These are phyloP conservation scores for Aspergillus piperis DNA, from an alignment of 2,329 filamentous ascomycete species.

Conservation along the genomic window DNA sequence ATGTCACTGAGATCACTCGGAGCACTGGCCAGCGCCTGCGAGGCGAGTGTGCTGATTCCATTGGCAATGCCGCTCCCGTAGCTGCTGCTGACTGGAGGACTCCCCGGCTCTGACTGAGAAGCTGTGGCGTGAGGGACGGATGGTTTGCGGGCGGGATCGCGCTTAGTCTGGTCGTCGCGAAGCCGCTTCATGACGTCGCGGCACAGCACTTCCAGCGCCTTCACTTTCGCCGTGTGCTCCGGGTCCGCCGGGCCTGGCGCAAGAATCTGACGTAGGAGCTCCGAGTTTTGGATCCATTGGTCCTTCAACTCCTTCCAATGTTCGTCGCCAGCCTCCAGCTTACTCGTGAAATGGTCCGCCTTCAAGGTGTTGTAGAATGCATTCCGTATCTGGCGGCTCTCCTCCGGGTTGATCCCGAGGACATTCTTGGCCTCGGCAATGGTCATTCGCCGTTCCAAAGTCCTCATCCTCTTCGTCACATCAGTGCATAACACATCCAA, in stretches of 20 bases:
- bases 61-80: conserved; percentile 36
- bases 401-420: conserved; percentile 68
- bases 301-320: conserved; percentile 72
- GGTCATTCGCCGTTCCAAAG: conserved; percentile 65
- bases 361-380: conserved; percentile 67
- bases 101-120: conserved; percentile 24
- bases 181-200: conserved; percentile 77
- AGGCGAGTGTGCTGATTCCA: conserved; percentile 47
- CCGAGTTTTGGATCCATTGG: conserved; percentile 64
- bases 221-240: conserved; percentile 57
- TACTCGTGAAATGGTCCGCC: conserved; percentile 68
- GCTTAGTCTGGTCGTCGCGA: conserved; percentile 65
- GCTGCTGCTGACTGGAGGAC: conserved; percentile 25
- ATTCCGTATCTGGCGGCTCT: conserved; percentile 65
- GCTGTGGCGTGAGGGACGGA: conserved; percentile 26
- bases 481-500: conserved; percentile 79
- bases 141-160: conserved; percentile 51
- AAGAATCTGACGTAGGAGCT: conserved; percentile 58
- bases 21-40: conserved; percentile 46
- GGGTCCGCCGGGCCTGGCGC: conserved; percentile 54
- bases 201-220: conserved; percentile 70
- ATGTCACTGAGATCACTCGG: conserved; percentile 51
- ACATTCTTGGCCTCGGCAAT: conserved; percentile 73
- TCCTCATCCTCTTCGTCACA: conserved; percentile 77
- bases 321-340: conserved; percentile 69